Conservation (phyloP, 1,284 basidiomycete genomes). For the Melampsora occidentalis region DNA sequence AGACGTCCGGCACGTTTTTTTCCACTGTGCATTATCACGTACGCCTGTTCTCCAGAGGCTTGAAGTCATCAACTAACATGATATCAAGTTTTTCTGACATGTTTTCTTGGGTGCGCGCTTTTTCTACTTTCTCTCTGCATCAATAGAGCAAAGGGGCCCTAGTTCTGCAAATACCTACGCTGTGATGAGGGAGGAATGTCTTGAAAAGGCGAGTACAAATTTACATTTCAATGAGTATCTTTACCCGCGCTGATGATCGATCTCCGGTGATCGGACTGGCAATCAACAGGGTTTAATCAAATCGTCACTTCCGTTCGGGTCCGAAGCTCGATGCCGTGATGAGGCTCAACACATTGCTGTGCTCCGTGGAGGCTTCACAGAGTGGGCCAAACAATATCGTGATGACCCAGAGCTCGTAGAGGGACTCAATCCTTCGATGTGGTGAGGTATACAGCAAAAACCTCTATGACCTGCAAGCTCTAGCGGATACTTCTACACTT, state of each 20-base stretch:
- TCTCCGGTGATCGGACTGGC: neutral
- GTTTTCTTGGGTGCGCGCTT: too few species aligned
- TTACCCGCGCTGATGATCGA: too few species aligned
- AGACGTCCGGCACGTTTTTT: conserved; percentile 25
- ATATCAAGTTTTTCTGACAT: too few species aligned
- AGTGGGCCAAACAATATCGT: conserved; percentile 13
- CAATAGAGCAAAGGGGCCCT: conserved; percentile 31
- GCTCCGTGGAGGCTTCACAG: conserved; percentile 17
- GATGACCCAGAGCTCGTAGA: conserved; percentile 22
- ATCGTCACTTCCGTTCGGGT: conserved; percentile 24
- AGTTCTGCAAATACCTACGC: conserved; percentile 22
- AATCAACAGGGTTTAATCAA: conserved; percentile 13
- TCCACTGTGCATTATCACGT: conserved; percentile 35
- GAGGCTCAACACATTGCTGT: conserved; percentile 27
- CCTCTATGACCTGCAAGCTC: too few species aligned
- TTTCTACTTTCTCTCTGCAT: neutral
- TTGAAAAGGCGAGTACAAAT: neutral
- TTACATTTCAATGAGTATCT: neutral
- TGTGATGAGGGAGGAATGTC: conserved; percentile 13
- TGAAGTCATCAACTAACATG: neutral
- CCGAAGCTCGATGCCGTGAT: conserved; percentile 7
- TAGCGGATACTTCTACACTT: too few species aligned
- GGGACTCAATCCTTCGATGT: conserved; percentile 19
- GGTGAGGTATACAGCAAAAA: neutral
- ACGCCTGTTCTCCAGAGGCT: neutral